These are phyloP conservation scores for Thermothelomyces thermophilus DNA, from an alignment of 2,329 filamentous ascomycete genomes.

Conservation along the genomic window DNA sequence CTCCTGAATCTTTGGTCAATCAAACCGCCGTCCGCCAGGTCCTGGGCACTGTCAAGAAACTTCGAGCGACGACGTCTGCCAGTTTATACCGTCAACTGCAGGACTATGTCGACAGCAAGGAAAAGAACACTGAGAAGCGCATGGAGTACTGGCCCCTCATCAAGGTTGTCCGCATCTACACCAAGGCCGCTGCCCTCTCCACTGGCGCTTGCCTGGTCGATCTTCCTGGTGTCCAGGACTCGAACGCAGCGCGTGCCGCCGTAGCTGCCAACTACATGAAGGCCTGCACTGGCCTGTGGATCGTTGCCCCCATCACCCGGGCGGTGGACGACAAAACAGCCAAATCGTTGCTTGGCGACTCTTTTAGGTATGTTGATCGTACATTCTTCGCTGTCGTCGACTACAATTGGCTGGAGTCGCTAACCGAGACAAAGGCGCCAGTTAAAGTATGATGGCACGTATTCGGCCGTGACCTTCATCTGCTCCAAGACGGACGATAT, in stretches of 20 bases:
- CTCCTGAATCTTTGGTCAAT: constrained; percentile 37
- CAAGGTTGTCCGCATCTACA: constrained; percentile 41
- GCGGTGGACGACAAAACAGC: constrained; percentile 55
- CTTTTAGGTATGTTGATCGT: constrained; percentile 38
- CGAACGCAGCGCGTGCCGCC: constrained; percentile 45
- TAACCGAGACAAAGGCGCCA: constrained; percentile 34
- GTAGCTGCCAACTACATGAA: constrained; percentile 55
- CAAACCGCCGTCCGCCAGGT: constrained; percentile 35
- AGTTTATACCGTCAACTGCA: constrained; percentile 44
- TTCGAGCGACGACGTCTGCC: constrained; percentile 34
- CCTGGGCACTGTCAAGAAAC: constrained; percentile 41
- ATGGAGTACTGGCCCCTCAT: constrained; percentile 45
- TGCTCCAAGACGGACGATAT: constrained; percentile 60
- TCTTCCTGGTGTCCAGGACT: constrained; percentile 54
- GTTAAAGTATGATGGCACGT: constrained; percentile 51
- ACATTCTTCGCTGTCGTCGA: neutral
- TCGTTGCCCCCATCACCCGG: constrained; percentile 55
- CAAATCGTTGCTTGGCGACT: constrained; percentile 47
- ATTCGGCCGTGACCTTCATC: constrained; percentile 51
- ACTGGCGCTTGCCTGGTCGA: constrained; percentile 38
- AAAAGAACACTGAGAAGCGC: constrained; percentile 33
- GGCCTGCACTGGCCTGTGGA: constrained; percentile 53
- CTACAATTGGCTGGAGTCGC: neutral
- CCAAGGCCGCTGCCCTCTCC: constrained; percentile 33
- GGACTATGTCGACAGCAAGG: constrained; percentile 50